Evolutionary conservation across 2,329 filamentous ascomycete genomes (phyloP).

Genomic region (Xylaria sp.): DNA sequence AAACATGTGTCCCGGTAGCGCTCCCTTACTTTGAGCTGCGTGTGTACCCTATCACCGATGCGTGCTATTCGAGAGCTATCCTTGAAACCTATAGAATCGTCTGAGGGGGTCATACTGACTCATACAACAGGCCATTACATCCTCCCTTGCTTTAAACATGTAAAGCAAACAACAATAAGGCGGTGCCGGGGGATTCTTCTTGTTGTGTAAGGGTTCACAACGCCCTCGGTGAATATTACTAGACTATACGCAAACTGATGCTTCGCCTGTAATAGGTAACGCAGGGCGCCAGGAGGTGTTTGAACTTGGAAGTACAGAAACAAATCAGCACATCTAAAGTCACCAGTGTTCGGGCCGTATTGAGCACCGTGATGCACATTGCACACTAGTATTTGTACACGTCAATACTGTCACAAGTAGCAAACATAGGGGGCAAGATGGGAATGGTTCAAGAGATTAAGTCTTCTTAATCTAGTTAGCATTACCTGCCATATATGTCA

Average conservation of each 20-base stretch:
- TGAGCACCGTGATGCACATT: background rate
- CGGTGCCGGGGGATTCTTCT: background rate
- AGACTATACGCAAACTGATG: background rate
- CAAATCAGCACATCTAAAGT: no score
- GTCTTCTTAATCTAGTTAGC: background rate
- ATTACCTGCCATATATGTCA: background rate
- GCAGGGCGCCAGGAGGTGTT: background rate
- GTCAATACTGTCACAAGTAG: background rate
- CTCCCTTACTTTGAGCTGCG: constrained; percentile 14
- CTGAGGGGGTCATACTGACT: background rate
- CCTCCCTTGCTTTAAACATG: background rate
- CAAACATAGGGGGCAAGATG: background rate
- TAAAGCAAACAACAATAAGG: background rate
- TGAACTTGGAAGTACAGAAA: background rate
- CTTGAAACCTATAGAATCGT: background rate
- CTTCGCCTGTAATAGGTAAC: background rate
- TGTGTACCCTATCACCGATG: background rate
- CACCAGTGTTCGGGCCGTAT: background rate
- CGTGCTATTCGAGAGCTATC: no score
- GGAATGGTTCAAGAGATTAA: background rate
- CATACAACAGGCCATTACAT: background rate
- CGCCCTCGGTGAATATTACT: background rate
- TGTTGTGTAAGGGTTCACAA: background rate
- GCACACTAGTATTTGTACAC: background rate
- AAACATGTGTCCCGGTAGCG: no score